Percentiles rank a stretch among this genome's conserved stretches.
phyloP scores from a whole-genome alignment of 495 filamentous ascomycete species.

The Aspergillus bertholletiae region DNA sequence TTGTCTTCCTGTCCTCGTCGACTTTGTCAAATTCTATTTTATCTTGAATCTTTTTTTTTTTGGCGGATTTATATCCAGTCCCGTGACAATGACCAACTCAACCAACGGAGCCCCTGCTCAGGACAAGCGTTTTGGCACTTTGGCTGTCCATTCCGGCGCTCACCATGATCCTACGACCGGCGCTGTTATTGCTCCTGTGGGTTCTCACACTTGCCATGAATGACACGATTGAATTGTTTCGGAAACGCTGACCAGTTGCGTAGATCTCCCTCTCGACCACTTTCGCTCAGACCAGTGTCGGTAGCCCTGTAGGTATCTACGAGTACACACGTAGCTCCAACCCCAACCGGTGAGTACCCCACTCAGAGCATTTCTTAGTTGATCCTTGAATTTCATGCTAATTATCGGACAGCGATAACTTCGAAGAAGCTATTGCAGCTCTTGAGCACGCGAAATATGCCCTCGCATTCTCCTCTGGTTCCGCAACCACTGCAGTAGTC shows the following conservation, averaged over 20 bases:
- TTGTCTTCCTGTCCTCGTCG: background rate
- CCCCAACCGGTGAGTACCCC: conserved; percentile 65
- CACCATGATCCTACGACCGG: conserved; percentile 88
- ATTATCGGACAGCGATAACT: conserved; percentile 63
- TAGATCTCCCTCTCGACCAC: conserved; percentile 95
- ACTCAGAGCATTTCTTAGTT: background rate
- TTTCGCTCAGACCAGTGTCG: conserved; percentile 81
- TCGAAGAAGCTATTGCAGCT: conserved; percentile 85
- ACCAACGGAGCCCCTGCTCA: conserved; percentile 30
- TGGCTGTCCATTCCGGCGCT: conserved; percentile 89
- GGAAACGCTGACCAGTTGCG: conserved; percentile 8
- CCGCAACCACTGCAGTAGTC: conserved; percentile 87
- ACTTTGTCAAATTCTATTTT: background rate
- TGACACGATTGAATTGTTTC: background rate
- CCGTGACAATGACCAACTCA: conserved; percentile 20
- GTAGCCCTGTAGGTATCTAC: conserved; percentile 77
- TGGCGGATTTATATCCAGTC: background rate
- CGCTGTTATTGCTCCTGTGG: conserved; percentile 84
- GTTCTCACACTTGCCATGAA: conserved; percentile 10
- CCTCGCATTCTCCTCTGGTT: conserved; percentile 92
- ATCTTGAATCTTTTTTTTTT: background rate
- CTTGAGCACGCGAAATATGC: conserved; percentile 91
- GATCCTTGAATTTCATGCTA: background rate
- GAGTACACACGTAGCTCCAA: conserved; percentile 92
- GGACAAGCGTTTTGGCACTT: conserved; percentile 76